Conservation (phyloP, 352 stramenopile species). For the Phytophthora ramorum region DNA sequence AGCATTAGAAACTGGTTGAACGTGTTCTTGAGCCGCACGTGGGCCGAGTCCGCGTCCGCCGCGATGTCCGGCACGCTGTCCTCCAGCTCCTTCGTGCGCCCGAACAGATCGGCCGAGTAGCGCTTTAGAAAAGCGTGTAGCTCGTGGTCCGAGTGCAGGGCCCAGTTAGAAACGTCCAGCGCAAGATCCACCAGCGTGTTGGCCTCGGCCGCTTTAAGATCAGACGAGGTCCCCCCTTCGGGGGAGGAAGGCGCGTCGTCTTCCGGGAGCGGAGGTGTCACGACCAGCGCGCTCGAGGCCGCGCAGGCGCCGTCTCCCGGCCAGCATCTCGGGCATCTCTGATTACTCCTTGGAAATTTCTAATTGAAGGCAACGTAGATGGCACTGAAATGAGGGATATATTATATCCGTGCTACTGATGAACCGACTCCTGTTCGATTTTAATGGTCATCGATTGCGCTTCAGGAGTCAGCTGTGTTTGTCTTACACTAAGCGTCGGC, state of each 20-base stretch:
- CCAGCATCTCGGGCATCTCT: slow-evolving; percentile 46
- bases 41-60: slow-evolving; percentile 64
- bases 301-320: slow-evolving; percentile 29
- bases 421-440: neutral
- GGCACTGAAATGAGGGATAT: no score
- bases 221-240: neutral
- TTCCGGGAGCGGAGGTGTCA: slow-evolving; percentile 29
- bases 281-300: slow-evolving; percentile 23
- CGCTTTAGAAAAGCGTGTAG: slow-evolving; percentile 72
- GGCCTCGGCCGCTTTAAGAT: slow-evolving; percentile 20
- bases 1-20: slow-evolving; percentile 91
- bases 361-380: no score
- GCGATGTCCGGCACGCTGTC: slow-evolving; percentile 77
- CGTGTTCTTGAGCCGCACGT: slow-evolving; percentile 83
- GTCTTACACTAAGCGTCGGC: no score
- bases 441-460: neutral
- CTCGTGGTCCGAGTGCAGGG: slow-evolving; percentile 78
- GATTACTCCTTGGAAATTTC: slow-evolving; percentile 5
- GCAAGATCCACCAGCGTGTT: slow-evolving; percentile 58
- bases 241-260: neutral
- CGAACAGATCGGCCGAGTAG: slow-evolving; percentile 75
- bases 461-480: no score
- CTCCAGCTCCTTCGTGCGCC: slow-evolving; percentile 76
- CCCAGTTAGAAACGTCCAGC: slow-evolving; percentile 53
- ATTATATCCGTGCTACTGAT: neutral